Evolutionary conservation across 1,139 yeast species (phyloP), one percentile per base, ranked within the genome.

Genomic region (Taiozyma sp.): DNA sequence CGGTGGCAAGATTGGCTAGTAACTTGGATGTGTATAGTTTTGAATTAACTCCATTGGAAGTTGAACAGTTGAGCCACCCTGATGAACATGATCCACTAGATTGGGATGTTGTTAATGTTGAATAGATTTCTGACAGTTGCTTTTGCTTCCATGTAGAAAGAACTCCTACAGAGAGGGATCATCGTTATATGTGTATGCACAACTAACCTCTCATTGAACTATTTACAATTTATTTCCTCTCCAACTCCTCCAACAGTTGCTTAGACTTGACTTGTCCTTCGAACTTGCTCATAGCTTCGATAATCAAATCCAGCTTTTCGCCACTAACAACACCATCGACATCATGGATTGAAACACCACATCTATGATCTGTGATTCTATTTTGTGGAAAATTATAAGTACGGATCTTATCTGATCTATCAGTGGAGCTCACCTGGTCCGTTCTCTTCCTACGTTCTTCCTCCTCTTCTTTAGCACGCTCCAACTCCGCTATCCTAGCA

Each of bases 381-480:
- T 91, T 91, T 63, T 93, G 98, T 7, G 96, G 92, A 60, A 79
- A 92, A 64, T 93, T 93, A 67, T 93, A 93, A 0, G 99, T 95
- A 58, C 99, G 73, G 55, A 93, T 87, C 70, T 93, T 93, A 65
- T 95, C 99, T 3, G 96, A 84, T 54, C 99, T 75, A 64, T 90
- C 96, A 1, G 96, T 90, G 1, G 95, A 78, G 1, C 91, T 77
- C 4, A 93, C 98, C 66, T 92, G 98, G 49, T 84, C 88, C 2
- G 86, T 81, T 53, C 99, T 73, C 53, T 84, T 77, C 50, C 76
- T 76, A 47, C 85, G 74, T 62, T 90, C 96, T 54, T 78, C 79
- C 39, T 76, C 82, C 45, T 81, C 81, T 58, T 79, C 83, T 56
- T 82, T 82, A 23, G 76, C 78, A 48, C 91, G 74, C 62, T 90